Conservation (phyloP, 306 rosid genomes). For the Prunus persica region Prunus_persica_NCBIv2 NC_034014.1:27781001-27781500, state of each 20-base stretch:
- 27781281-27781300: conserved; percentile 57
- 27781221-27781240: conserved; percentile 65
- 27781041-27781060: conserved; percentile 81
- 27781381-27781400: background rate
- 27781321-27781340: conserved; percentile 77
- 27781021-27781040: conserved; percentile 58
- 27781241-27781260: conserved; percentile 83
- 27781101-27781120: conserved; percentile 41
- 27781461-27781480: too few relatives aligned
- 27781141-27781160: background rate
- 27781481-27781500: too few relatives aligned
- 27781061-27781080: conserved; percentile 83
- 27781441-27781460: too few relatives aligned
- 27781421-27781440: background rate
- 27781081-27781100: conserved; percentile 67
- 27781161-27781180: background rate
- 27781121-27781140: background rate
- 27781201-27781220: conserved; percentile 41
- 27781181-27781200: background rate
- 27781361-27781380: conserved; percentile 42
- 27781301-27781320: conserved; percentile 54
- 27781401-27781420: conserved; percentile 3
- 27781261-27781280: conserved; percentile 84
- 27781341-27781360: conserved; percentile 66
- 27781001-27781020: conserved; percentile 76